These are phyloP conservation scores for Pterula multifida DNA, from an alignment of 1,284 basidiomycete species.

Conservation along the genomic window DNA sequence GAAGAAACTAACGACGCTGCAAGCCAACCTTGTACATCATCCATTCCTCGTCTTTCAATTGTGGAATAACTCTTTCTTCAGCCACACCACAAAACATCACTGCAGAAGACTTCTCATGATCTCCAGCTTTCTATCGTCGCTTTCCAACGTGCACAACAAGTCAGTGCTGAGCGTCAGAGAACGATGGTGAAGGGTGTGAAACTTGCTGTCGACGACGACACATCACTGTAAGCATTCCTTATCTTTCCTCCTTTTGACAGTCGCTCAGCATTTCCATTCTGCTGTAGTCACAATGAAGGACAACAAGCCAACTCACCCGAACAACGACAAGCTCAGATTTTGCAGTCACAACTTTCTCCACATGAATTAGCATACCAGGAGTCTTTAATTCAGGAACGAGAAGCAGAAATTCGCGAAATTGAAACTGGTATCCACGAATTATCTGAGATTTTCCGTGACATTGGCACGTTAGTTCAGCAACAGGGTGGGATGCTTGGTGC, in stretches of 20 bases:
- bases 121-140: conserved; percentile 81
- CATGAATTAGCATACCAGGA: conserved; percentile 96
- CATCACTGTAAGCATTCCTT: conserved; percentile 12
- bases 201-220: conserved; percentile 62
- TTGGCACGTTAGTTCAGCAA: conserved; percentile 90
- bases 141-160: conserved; percentile 86
- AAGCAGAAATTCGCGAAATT: conserved; percentile 92
- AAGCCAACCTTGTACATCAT: conserved; percentile 45
- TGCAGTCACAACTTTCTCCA: conserved; percentile 68
- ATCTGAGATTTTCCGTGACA: conserved; percentile 93
- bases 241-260: conserved; percentile 15
- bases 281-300: conserved; percentile 16
- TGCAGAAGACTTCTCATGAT: conserved; percentile 90
- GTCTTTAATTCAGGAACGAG: conserved; percentile 89
- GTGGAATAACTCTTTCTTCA: conserved; percentile 16
- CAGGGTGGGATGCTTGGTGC: conserved; percentile 91
- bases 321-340: conserved; percentile 59
- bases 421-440: conserved; percentile 96
- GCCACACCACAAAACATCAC: conserved; percentile 64
- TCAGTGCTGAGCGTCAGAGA: conserved; percentile 79
- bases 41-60: conserved; percentile 3
- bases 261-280: background rate
- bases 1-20: conserved; percentile 71
- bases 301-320: conserved; percentile 25
- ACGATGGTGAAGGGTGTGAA: conserved; percentile 76